A percentile compares a stretch with the other conserved stretches of the same genome.
Evolutionary conservation across 441 rosid species (phyloP).

Genomic region (Aleurites moluccanus): DNA sequence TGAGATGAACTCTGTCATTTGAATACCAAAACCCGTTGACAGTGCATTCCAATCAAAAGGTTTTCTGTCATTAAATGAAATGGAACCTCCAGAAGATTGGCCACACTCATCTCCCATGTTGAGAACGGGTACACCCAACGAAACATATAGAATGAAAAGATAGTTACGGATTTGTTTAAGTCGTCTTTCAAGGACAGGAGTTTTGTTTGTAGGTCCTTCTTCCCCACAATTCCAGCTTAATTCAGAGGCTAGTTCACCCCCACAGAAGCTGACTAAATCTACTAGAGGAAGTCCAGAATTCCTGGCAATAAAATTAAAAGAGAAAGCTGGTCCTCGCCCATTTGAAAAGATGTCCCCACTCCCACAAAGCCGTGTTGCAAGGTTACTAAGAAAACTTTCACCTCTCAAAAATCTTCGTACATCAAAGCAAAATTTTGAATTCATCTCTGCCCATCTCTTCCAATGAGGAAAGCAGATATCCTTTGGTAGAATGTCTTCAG

Average conservation of each 20-base stretch:
- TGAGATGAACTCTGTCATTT: slow-evolving; percentile 68
- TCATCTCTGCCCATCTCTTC: slow-evolving; percentile 90
- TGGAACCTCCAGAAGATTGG: slow-evolving; percentile 71
- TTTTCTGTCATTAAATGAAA: slow-evolving; percentile 48
- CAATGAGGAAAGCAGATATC: slow-evolving; percentile 76
- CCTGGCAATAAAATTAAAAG: slow-evolving; percentile 68
- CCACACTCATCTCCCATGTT: slow-evolving; percentile 98
- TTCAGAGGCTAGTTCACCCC: slow-evolving; percentile 49
- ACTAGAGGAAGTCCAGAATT: slow-evolving; percentile 86
- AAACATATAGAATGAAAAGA: slow-evolving; percentile 68
- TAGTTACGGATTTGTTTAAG: slow-evolving; percentile 84
- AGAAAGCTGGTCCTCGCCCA: slow-evolving; percentile 89
- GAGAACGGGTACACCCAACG: slow-evolving; percentile 83
- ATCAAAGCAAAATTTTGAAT: slow-evolving; percentile 59
- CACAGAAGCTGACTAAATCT: slow-evolving; percentile 84
- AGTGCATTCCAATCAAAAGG: slow-evolving; percentile 69
- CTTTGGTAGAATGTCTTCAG: slow-evolving; percentile 31
- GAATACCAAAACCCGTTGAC: slow-evolving; percentile 60
- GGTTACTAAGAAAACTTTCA: slow-evolving; percentile 61
- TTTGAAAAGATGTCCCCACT: slow-evolving; percentile 76
- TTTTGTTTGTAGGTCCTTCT: slow-evolving; percentile 80
- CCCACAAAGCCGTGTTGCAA: slow-evolving; percentile 92
- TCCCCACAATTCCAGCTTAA: slow-evolving; percentile 94
- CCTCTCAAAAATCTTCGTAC: slow-evolving; percentile 76
- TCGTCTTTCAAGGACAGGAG: slow-evolving; percentile 69